Percentiles rank a stretch among this genome's conserved stretches.
These are phyloP conservation scores for Dothiorella sarmentorum DNA, from an alignment of 2,329 filamentous ascomycete species.

Conservation along the genomic window DNA sequence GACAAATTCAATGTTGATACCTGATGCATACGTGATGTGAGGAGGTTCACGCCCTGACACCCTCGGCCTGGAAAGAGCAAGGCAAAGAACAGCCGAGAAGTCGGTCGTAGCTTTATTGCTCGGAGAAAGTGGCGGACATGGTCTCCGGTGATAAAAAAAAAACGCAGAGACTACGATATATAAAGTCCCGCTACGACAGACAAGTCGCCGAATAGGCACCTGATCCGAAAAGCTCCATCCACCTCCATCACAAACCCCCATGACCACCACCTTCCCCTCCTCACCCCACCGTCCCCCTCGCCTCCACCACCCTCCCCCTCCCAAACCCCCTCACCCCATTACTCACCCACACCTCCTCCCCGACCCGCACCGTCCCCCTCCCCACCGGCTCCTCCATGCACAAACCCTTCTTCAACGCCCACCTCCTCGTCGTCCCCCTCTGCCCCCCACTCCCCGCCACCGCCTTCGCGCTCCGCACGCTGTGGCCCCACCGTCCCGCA, in stretches of 20 bases:
- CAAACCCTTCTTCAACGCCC: slow-evolving; percentile 69
- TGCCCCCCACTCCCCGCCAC: slow-evolving; percentile 71
- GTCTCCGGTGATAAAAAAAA: too few relatives aligned
- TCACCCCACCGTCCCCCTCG: background rate
- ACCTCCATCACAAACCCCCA: background rate
- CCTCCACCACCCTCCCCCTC: slow-evolving; percentile 33
- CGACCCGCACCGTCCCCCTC: slow-evolving; percentile 60
- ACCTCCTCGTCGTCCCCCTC: slow-evolving; percentile 75
- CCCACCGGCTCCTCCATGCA: slow-evolving; percentile 63
- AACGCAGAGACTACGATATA: too few relatives aligned
- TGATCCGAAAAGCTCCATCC: too few relatives aligned
- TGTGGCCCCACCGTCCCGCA: slow-evolving; percentile 38
- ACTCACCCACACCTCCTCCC: slow-evolving; percentile 82
- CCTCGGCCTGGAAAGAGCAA: too few relatives aligned
- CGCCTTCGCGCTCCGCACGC: slow-evolving; percentile 41
- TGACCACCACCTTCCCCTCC: too few relatives aligned
- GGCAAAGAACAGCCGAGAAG: too few relatives aligned
- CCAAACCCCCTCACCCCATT: slow-evolving; percentile 80
- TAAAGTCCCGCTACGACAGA: too few relatives aligned
- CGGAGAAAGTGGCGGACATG: too few relatives aligned
- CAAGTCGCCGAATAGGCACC: too few relatives aligned
- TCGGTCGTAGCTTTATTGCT: too few relatives aligned
- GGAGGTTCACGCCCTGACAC: too few relatives aligned
- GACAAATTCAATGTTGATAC: background rate
- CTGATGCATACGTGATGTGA: background rate